Base-by-base conservation (phyloP, 108 stramenopile genomes). In the Pelagomonas calceolata region DNA sequence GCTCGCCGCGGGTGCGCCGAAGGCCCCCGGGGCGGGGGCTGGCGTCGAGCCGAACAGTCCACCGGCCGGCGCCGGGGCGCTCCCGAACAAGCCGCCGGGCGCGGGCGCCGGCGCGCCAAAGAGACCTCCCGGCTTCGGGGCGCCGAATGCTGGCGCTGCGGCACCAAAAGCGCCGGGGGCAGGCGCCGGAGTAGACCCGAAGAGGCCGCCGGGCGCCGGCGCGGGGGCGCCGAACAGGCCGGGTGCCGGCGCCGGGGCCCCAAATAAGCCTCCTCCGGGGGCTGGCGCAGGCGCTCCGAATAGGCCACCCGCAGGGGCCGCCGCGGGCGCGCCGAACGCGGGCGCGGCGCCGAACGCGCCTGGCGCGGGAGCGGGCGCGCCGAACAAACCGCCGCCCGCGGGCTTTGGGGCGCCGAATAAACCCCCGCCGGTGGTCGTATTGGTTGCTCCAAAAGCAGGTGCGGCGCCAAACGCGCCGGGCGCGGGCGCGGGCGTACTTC, bases 21-120 rank as follows among this genome's bases (percentile, higher is more conserved):
- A 70, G 36, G 70, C 68, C 9, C 91, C 91, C 90, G 60, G 86
- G 66, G 60, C 92, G 82, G 46, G 80, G 80, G n/a, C n/a, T n/a
- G n/a, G n/a, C n/a, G n/a, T n/a, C n/a, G 15, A 26, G 44, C 46
- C 83, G 73, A 86, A 86, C n/a, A 33, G 63, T 14, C 81, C 84
- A 51, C 86, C 44, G 36, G 65, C 37, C 34, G 60, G 31, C n/a
- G 81, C 79, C 64, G 78, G 74, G 31, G 78, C 74, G 44, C 44
- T 14, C 64, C 67, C 63, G 16, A 68, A 68, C 29, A 69, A 75
- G 60, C 86, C 44, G 36, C 69, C 37, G 39, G 60, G 31, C n/a
- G 81, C 79, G 51, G 78, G 74, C 18, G 78, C 74, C 63, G 65
- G 30, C 64, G 70, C 63, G 16, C 75, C 75, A 36, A 69, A 75